Evolutionary conservation across 495 filamentous ascomycete species (phyloP).

Genomic region (Xylaria telfairii): DNA sequence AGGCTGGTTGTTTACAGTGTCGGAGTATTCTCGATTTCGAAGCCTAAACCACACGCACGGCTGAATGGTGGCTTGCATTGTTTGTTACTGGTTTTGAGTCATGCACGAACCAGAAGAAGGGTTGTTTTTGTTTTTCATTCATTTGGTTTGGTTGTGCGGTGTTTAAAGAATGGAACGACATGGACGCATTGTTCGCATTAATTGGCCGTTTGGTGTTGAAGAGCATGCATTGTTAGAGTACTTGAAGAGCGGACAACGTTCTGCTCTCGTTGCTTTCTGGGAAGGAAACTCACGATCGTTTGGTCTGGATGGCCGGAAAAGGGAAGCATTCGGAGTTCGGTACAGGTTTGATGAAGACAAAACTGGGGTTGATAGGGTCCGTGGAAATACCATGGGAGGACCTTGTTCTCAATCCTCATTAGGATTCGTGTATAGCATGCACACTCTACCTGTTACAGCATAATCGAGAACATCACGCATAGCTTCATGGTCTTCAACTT

Average conservation of each 20-base stretch:
- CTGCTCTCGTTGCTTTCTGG: neutral
- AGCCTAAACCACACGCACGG: neutral
- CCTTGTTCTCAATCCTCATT: neutral
- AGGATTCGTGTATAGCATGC: neutral
- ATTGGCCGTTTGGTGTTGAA: slow-evolving; percentile 6
- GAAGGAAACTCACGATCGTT: slow-evolving; percentile 1
- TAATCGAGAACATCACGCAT: neutral
- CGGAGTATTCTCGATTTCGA: neutral
- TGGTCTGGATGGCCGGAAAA: neutral
- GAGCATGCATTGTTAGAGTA: slow-evolving; percentile 13
- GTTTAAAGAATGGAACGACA: slow-evolving; percentile 6
- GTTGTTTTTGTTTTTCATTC: neutral
- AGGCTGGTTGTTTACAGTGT: neutral
- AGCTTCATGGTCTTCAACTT: neutral
- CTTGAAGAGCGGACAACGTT: neutral
- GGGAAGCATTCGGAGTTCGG: neutral
- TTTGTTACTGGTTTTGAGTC: neutral
- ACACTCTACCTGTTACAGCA: neutral
- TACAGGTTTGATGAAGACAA: neutral
- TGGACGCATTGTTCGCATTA: neutral
- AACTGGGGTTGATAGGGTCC: neutral
- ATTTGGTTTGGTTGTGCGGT: neutral
- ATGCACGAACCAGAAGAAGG: neutral
- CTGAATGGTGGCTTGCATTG: neutral
- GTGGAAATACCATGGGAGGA: neutral